These are phyloP conservation scores for Trametes cingulata DNA, from an alignment of 768 basidiomycete species.

Conservation along the genomic window DNA sequence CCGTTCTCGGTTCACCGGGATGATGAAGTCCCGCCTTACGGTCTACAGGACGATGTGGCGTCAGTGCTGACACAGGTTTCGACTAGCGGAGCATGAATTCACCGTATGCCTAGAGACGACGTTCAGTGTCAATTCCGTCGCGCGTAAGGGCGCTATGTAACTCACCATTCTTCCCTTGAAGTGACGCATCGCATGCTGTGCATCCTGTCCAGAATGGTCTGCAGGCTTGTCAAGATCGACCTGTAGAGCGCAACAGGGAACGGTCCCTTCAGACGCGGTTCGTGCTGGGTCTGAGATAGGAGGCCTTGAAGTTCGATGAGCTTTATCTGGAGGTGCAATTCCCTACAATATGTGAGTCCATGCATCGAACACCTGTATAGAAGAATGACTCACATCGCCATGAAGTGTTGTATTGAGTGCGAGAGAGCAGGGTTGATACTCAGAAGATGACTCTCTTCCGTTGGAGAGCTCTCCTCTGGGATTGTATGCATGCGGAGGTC, in stretches of 20 bases:
- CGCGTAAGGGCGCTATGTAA: conserved; percentile 14
- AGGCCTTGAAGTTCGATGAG: conserved; percentile 83
- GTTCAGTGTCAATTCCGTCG: conserved; percentile 1
- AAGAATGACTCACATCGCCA: conserved; percentile 73
- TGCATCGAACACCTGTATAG: neutral
- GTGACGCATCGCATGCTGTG: conserved; percentile 99
- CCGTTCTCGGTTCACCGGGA: conserved; percentile 86
- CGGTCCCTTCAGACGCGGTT: conserved; percentile 93
- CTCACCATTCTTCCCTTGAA: conserved; percentile 89
- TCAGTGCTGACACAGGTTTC: neutral
- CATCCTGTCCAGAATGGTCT: conserved; percentile 83
- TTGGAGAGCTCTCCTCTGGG: conserved; percentile 28
- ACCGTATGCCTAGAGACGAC: conserved; percentile 65
- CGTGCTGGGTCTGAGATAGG: conserved; percentile 87
- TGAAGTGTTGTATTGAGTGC: conserved; percentile 79
- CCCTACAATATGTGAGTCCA: conserved; percentile 54
- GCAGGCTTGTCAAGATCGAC: conserved; percentile 76
- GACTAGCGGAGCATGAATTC: conserved; percentile 27
- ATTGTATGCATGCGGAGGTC: conserved; percentile 5
- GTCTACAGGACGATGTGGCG: conserved; percentile 44
- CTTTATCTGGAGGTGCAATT: conserved; percentile 90
- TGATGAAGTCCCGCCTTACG: conserved; percentile 83
- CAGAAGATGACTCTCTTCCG: conserved; percentile 37
- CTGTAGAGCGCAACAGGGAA: conserved; percentile 89
- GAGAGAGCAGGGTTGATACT: conserved; percentile 46